These are phyloP conservation scores for Angophora floribunda DNA, from an alignment of 345 rosid genomes.

Conservation along the genomic window DNA sequence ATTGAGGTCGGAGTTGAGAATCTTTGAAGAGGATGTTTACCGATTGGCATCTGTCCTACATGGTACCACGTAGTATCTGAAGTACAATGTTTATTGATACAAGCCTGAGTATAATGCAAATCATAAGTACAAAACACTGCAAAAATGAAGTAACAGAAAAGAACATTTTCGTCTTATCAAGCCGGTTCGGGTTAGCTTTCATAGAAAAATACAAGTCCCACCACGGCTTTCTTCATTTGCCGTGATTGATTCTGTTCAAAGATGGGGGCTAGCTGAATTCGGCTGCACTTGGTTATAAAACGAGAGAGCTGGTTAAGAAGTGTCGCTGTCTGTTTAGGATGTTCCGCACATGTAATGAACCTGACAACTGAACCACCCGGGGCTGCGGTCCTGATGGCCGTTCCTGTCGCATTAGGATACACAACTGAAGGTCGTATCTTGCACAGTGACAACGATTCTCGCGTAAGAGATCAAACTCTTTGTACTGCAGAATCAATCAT, in stretches of 20 bases:
- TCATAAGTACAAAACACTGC: neutral
- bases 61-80: neutral
- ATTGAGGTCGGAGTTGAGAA: neutral
- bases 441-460: neutral
- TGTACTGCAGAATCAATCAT: neutral
- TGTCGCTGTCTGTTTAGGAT: neutral
- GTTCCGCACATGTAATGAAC: neutral
- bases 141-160: neutral
- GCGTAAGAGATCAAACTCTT: neutral
- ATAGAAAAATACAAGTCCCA: neutral
- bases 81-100: neutral
- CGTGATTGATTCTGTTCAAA: neutral
- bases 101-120: neutral
- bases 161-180: neutral
- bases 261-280: neutral
- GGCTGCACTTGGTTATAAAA: neutral
- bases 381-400: neutral
- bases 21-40: neutral
- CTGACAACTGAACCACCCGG: neutral
- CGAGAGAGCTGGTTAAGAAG: neutral
- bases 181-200: neutral
- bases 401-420: neutral
- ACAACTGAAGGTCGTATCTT: neutral
- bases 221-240: neutral
- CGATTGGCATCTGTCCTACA: neutral